Conservation (phyloP, 2,329 filamentous ascomycete genomes). For the Aspergillus persii region DNA sequence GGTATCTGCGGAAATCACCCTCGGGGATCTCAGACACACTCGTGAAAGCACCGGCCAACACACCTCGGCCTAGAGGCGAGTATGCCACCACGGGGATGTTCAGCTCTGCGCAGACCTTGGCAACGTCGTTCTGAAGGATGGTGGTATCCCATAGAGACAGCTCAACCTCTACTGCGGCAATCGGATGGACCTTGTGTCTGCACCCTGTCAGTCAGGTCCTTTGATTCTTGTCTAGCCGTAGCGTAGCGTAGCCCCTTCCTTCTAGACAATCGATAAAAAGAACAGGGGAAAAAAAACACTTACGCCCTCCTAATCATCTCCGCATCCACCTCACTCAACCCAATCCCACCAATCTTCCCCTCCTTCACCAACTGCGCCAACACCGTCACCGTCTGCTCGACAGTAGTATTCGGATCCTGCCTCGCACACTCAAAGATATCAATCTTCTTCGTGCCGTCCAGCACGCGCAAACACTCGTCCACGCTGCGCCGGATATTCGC, state of each 20-base stretch:
- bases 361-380: slow-evolving; percentile 41
- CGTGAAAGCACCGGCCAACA: slow-evolving; percentile 52
- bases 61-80: slow-evolving; percentile 59
- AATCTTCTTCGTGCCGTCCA: slow-evolving; percentile 58
- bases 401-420: slow-evolving; percentile 52
- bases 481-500: slow-evolving; percentile 57
- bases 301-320: slow-evolving; percentile 44
- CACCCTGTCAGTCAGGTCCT: not conserved
- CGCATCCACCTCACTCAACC: slow-evolving; percentile 45
- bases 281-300: slow-evolving; percentile 16
- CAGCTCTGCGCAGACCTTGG: slow-evolving; percentile 54
- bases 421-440: slow-evolving; percentile 62
- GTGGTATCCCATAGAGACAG: slow-evolving; percentile 58
- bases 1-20: slow-evolving; percentile 43
- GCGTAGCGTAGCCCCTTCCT: not conserved
- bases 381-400: slow-evolving; percentile 47
- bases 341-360: slow-evolving; percentile 46
- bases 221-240: not conserved
- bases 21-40: slow-evolving; percentile 47
- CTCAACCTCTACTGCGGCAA: slow-evolving; percentile 61
- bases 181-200: slow-evolving; percentile 52
- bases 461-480: slow-evolving; percentile 54
- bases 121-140: slow-evolving; percentile 58
- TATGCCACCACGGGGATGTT: slow-evolving; percentile 60
- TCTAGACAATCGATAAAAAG: not conserved